Evolutionary conservation across 2,329 filamentous ascomycete species (phyloP), one percentile per base, ranked within the genome.

Genomic region (Emergomyces orientalis): DNA sequence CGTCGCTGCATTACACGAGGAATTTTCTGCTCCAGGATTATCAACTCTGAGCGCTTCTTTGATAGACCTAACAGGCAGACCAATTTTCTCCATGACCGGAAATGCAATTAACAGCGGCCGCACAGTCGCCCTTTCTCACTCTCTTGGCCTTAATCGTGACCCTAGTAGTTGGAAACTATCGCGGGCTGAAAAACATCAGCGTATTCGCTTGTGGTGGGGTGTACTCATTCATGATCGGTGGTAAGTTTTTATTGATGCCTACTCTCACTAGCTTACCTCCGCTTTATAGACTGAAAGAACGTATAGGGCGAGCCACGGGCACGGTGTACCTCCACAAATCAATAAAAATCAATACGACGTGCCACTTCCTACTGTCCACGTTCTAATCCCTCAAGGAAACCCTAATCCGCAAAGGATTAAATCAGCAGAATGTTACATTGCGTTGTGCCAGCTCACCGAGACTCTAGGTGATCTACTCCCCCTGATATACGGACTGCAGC

Each of bases 51-150:
- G 81, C 27, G 81, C 84, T 1, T 80, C 83, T 5, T 71, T 86
- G 9, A 76, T 87, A 11, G 85, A 87, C 66, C 73, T 87, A 1
- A 81, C 81, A 0, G 85, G 85, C 0, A 77, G 85, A 2, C 85
- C 85, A 0, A 82, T 82, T 7, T 84, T 83, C 7, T 83, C 82
- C 1, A 80, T 86, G 69, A 81, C 84, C 6, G 83, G 84, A 0
- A 84, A 84, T 67, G 79, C 82, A 8, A 78, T 82, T 37, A 80
- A 81, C 17, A 81, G 80, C 63, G 81, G 81, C 0, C 79, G 81
- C 3, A 81, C 79, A 25, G 76, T 83, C 13, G 81, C 80, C 4
- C 74, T 85, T 27, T 80, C 82, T 9, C 81, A 84, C 64, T 82
- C 80, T 22, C 79, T 84, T 62, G 82, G 82, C 0, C 71, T 84